Conservation (phyloP, 2,329 filamentous ascomycete species). For the Cadophora malorum region DNA sequence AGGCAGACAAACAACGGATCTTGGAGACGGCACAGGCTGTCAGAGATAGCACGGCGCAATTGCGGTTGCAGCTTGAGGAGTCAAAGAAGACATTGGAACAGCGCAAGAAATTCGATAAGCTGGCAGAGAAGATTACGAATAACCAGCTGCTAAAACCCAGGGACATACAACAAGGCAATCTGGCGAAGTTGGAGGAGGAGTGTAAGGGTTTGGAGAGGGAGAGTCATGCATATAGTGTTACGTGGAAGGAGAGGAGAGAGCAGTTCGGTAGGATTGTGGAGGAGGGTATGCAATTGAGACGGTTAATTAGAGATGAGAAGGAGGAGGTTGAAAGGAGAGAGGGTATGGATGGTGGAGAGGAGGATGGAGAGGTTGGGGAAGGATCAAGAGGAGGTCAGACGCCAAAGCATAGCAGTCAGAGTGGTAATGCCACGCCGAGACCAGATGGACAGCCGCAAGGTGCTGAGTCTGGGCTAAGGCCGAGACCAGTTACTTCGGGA, state of each 20-base stretch:
- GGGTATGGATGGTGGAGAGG: slow-evolving; percentile 70
- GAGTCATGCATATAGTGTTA: slow-evolving; percentile 78
- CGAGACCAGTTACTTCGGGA: slow-evolving; percentile 39
- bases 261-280: slow-evolving; percentile 90
- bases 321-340: slow-evolving; percentile 90
- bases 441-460: slow-evolving; percentile 52
- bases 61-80: slow-evolving; percentile 77
- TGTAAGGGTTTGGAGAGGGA: slow-evolving; percentile 87
- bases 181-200: slow-evolving; percentile 85
- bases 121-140: slow-evolving; percentile 84
- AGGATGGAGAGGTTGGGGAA: slow-evolving; percentile 64
- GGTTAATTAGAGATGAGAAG: slow-evolving; percentile 92
- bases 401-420: slow-evolving; percentile 56
- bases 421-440: slow-evolving; percentile 55
- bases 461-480: slow-evolving; percentile 49
- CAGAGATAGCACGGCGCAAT: slow-evolving; percentile 72
- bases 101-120: slow-evolving; percentile 85
- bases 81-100: slow-evolving; percentile 77
- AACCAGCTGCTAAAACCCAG: slow-evolving; percentile 81
- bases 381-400: slow-evolving; percentile 58
- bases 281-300: slow-evolving; percentile 84
- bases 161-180: slow-evolving; percentile 80
- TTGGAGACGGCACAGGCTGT: slow-evolving; percentile 79
- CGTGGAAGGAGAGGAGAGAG: slow-evolving; percentile 83
- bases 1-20: slow-evolving; percentile 79